Evolutionary conservation across 2,329 filamentous ascomycete genomes (phyloP), one percentile per base, ranked within the genome.

Genomic region (Fusarium sp.): DNA sequence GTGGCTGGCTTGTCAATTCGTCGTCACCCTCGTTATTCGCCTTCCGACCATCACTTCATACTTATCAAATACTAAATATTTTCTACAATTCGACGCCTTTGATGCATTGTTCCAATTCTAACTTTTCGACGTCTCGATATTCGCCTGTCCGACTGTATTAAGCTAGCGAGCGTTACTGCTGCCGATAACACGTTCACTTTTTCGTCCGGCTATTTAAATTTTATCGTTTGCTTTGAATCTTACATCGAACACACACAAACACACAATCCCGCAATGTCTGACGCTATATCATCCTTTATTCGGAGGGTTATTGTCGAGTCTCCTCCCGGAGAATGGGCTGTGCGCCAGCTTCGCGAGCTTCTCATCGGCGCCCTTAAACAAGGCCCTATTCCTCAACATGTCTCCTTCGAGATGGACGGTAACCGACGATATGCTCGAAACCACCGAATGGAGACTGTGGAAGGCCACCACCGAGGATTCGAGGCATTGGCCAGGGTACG

Each of bases 391-490:
- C 96, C 96, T 11, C 90, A 93, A 75, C 96, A 99, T 87, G 88
- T 99, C 63, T 96, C 96, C n/a, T 99, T 99, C 76, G 95, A 97
- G 73, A 99, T 99, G 96, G 96, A 99, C 78, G 96, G 96, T 56
- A 99, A 99, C 81, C 85, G 96, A 74, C 91, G 96, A 45, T 99
- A 96, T 82, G 96, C 96, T 15, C 87, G 92, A 65, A 92, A 86
- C 67, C 93, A 96, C 81, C 90, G 95, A 68, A 97, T 99, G 77
- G 96, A 99, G 82, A 97, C 94, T 0, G 90, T 98, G 33, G 95
- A 99, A 80, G 96, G 96, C 23, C 96, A 99, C 78, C 94, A 97
- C 77, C 83, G 97, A 72, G 96, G 96, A 3, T 99, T 98, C 74
- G 96, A 99, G 81, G 94, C 96, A 30, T 84, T 99, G 64, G 96